phyloP scores from a whole-genome alignment of 2,329 filamentous ascomycete genomes.

The Colletotrichum chlorophyti region DNA sequence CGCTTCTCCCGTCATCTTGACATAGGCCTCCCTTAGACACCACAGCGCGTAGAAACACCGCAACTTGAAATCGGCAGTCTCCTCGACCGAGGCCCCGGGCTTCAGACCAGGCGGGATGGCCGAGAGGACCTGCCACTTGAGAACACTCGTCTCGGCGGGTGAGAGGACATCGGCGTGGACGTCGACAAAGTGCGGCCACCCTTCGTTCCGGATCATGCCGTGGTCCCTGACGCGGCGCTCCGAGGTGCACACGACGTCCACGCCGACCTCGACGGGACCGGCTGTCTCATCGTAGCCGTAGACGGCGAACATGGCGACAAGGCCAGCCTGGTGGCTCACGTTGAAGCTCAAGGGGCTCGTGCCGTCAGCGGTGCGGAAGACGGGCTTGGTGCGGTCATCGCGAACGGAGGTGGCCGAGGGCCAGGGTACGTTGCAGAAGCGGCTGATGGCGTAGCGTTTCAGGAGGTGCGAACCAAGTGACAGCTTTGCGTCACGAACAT shows the following conservation, averaged over 20 bases:
- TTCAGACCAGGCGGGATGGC: slow-evolving; percentile 31
- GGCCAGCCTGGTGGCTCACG: slow-evolving; percentile 78
- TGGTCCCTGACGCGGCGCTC: slow-evolving; percentile 72
- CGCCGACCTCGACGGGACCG: slow-evolving; percentile 62
- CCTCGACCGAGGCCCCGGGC: slow-evolving; percentile 37
- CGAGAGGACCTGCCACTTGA: slow-evolving; percentile 55
- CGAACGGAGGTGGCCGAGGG: slow-evolving; percentile 61
- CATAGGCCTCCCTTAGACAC: slow-evolving; percentile 81
- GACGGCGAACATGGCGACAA: slow-evolving; percentile 71
- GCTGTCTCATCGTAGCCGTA: slow-evolving; percentile 35
- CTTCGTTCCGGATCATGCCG: slow-evolving; percentile 58
- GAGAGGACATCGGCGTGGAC: slow-evolving; percentile 76
- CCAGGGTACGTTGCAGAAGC: slow-evolving; percentile 67
- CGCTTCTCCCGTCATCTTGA: slow-evolving; percentile 84
- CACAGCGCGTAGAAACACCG: slow-evolving; percentile 79
- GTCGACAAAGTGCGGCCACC: slow-evolving; percentile 73
- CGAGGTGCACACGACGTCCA: slow-evolving; percentile 78
- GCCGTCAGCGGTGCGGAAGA: slow-evolving; percentile 56
- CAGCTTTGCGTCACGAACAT: slow-evolving; percentile 77
- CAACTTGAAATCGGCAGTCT: slow-evolving; percentile 66
- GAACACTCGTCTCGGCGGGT: slow-evolving; percentile 64
- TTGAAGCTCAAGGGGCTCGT: slow-evolving; percentile 69
- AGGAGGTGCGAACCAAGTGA: slow-evolving; percentile 74
- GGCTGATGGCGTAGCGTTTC: slow-evolving; percentile 73
- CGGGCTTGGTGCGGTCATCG: slow-evolving; percentile 61